Evolutionary conservation across 352 stramenopile genomes (phyloP), one percentile per base, ranked within the genome.

Genomic region (Hyaloperonospora arabidopsidis): DNA sequence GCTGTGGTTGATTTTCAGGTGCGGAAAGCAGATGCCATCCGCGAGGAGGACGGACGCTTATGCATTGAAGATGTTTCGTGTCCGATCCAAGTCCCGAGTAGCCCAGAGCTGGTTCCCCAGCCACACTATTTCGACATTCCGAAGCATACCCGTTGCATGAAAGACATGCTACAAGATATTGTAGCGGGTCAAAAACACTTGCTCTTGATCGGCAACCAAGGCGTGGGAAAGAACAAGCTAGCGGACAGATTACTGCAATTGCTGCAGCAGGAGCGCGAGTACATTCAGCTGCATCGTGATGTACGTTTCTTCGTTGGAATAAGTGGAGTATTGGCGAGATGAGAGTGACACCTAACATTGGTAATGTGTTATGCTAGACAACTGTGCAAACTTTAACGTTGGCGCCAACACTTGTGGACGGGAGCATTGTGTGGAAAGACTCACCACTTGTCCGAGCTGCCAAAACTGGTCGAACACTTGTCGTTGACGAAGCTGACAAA

Each of bases 401-500:
- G 1, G 82, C 86, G 2, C 93, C 95, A 21, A 87, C 87, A 10
- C 63, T 98, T 17, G 78, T 84, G 43, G 73, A 92, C 53, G 95
- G 95, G 29, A 76, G 69, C 19, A 91, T 98, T 49, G 66, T 94
- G 14, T 98, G 84, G 71, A 76, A 96, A 58, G 93, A 98, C 67
- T 97, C 91, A 3, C 89, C 94, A 5, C 74, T 98, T n/a, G 87
- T 98, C n/a, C 75, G 87, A 44, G 95, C 95, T 38, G 90, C 86
- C 11, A 94, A 87, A 58, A 69, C 90, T 13, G 95, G 35, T 3
- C 74, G 93, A n/a, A 89, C 87, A 5, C 68, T 98, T 15, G 80
- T 98, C 0, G 72, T 98, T 0, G 95, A 98, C 58, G 95, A 98
- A 70, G 93, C 93, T 23, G 95, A 98, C 68, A 98, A 98, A 68